Conservation (phyloP, 192 early-diverging fungal genomes). For the Mortierella hygrophila region DNA sequence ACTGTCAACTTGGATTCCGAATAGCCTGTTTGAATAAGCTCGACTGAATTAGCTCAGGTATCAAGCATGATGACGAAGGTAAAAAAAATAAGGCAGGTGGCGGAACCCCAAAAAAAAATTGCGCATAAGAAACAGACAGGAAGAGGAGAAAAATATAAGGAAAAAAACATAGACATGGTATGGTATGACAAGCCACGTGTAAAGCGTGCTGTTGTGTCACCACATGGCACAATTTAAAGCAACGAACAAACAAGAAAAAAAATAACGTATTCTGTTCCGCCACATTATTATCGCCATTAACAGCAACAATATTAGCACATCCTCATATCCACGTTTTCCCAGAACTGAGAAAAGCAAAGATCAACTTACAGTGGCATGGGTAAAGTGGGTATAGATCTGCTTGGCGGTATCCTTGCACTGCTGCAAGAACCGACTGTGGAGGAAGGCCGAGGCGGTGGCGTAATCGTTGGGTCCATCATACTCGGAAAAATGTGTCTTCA, state of each 20-base stretch:
- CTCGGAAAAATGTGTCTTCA: constrained; percentile 65
- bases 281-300: neutral
- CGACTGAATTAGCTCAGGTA: neutral
- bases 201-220: constrained; percentile 28
- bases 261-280: neutral
- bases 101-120: constrained; percentile 12
- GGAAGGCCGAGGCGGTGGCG: constrained; percentile 49
- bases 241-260: neutral
- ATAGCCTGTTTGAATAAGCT: neutral
- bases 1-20: neutral
- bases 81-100: neutral
- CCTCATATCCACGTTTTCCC: neutral
- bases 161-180: constrained; percentile 22
- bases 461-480: constrained; percentile 67
- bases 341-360: neutral
- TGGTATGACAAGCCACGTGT: constrained; percentile 54
- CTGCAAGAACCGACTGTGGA: constrained; percentile 57
- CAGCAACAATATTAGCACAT: neutral
- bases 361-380: constrained; percentile 63
- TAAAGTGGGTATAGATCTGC: constrained; percentile 64
- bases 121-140: neutral
- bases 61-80: neutral
- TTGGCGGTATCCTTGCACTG: constrained; percentile 61
- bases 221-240: constrained; percentile 28
- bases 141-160: too few species aligned